phyloP scores from a whole-genome alignment of 2,329 filamentous ascomycete species.

The Aspergillus arachidicola region DNA sequence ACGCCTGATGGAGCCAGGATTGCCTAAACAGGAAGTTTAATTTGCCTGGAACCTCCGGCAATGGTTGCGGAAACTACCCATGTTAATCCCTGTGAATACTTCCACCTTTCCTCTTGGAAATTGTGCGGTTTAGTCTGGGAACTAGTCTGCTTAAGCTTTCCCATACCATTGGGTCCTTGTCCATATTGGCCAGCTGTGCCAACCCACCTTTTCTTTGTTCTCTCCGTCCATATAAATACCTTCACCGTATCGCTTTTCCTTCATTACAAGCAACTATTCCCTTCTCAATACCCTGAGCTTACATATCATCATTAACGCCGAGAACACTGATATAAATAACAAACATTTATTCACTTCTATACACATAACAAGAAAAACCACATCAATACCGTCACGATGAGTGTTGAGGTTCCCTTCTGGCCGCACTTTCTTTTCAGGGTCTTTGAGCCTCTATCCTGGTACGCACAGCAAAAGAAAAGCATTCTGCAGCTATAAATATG shows the following conservation, averaged over 20 bases:
- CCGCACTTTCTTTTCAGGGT: slow-evolving; percentile 69
- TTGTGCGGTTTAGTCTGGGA: neutral
- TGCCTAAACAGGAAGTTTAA: neutral
- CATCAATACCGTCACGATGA: slow-evolving; percentile 40
- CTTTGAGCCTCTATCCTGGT: slow-evolving; percentile 70
- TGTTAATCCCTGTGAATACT: neutral
- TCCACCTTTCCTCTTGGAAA: neutral
- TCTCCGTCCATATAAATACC: neutral
- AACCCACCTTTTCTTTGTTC: neutral
- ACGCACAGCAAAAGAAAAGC: slow-evolving; percentile 33
- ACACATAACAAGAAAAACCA: slow-evolving; percentile 21
- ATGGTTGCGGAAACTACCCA: neutral
- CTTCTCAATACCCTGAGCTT: neutral
- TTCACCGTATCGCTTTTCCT: neutral
- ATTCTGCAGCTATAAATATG: neutral
- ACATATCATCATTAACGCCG: too few relatives aligned
- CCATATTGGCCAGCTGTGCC: neutral
- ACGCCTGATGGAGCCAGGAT: neutral
- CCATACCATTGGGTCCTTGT: neutral
- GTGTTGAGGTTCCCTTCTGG: slow-evolving; percentile 56
- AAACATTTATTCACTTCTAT: neutral
- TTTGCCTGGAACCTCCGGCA: neutral
- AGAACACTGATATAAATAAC: neutral
- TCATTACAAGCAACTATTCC: neutral
- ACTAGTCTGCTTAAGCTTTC: neutral